Evolutionary conservation across 2,329 filamentous ascomycete genomes (phyloP).

Genomic region (Plectosphaerella sp.): DNA sequence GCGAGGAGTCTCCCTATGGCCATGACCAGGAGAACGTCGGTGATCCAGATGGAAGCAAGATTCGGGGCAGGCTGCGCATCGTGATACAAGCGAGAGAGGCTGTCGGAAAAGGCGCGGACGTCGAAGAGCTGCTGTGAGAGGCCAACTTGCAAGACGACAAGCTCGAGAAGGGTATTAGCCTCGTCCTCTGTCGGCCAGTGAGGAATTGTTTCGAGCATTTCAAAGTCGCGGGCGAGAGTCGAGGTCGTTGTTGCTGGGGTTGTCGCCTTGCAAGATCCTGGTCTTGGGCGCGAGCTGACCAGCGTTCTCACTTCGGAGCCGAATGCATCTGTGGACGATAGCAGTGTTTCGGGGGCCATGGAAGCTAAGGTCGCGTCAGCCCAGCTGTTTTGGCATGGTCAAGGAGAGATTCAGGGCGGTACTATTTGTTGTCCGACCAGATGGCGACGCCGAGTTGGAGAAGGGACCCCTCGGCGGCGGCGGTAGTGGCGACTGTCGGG

Average conservation of each 20-base stretch:
- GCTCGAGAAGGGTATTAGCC: constrained; percentile 3
- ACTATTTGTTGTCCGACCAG: not conserved
- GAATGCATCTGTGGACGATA: not conserved
- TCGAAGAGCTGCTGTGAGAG: constrained; percentile 11
- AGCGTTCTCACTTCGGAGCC: not conserved
- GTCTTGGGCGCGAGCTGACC: not conserved
- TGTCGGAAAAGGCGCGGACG: constrained; percentile 8
- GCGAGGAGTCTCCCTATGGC: constrained; percentile 10
- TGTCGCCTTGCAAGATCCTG: not conserved
- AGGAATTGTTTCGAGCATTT: not conserved
- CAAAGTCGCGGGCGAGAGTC: not conserved
- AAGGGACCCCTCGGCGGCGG: not conserved
- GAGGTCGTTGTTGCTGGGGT: not conserved
- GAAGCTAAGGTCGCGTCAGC: not conserved
- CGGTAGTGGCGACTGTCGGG: not conserved
- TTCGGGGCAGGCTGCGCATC: not conserved
- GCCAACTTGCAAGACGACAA: constrained; percentile 4
- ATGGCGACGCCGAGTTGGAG: not conserved
- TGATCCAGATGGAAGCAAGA: constrained; percentile 6
- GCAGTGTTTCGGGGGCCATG: not conserved
- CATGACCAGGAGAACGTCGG: constrained; percentile 8
- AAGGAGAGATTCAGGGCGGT: not conserved
- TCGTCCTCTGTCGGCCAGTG: constrained; percentile 5
- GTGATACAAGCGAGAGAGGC: constrained; percentile 7
- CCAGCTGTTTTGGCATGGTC: too few relatives aligned